phyloP scores from a whole-genome alignment of 2,329 filamentous ascomycete genomes.

The Allantophomopsis cytisporea region DNA sequence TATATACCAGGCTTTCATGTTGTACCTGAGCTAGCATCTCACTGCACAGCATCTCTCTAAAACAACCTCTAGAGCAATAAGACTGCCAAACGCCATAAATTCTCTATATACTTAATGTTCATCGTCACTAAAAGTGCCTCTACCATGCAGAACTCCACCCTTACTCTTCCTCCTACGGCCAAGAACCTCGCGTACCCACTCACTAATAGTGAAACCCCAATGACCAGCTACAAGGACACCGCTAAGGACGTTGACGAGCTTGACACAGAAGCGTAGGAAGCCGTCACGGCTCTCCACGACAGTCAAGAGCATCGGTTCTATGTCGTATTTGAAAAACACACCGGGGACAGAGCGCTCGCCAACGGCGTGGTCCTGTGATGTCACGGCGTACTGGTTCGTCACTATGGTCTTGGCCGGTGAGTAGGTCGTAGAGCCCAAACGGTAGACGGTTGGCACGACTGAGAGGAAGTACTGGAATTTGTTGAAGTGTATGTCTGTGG shows the following conservation, averaged over 20 bases:
- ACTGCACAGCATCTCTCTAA: too few relatives aligned
- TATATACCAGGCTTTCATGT: too few relatives aligned
- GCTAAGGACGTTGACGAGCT: slow-evolving; percentile 79
- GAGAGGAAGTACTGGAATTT: slow-evolving; percentile 98
- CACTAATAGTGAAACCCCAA: slow-evolving; percentile 78
- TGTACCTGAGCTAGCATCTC: too few relatives aligned
- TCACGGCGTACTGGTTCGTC: slow-evolving; percentile 97
- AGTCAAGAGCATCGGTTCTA: slow-evolving; percentile 83
- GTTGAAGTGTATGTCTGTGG: slow-evolving; percentile 68
- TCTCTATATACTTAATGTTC: too few relatives aligned
- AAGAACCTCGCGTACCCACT: slow-evolving; percentile 52
- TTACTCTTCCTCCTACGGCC: slow-evolving; percentile 21
- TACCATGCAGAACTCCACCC: slow-evolving; percentile 20
- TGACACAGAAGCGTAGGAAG: slow-evolving; percentile 61
- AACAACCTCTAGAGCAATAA: too few relatives aligned
- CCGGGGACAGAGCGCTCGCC: slow-evolving; percentile 65
- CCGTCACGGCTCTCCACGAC: slow-evolving; percentile 72
- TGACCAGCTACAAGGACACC: slow-evolving; percentile 88
- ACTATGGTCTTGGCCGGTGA: slow-evolving; percentile 46
- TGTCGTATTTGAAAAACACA: slow-evolving; percentile 97
- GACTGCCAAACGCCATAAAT: too few relatives aligned
- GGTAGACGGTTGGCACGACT: slow-evolving; percentile 89
- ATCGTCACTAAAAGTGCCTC: slow-evolving; percentile 1
- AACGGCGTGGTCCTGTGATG: slow-evolving; percentile 65
- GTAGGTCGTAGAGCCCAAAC: slow-evolving; percentile 31